A percentile compares a stretch with the other conserved stretches of the same genome.
phyloP scores from a whole-genome alignment of 108 stramenopile genomes.

The Nitzschia sp. region DNA sequence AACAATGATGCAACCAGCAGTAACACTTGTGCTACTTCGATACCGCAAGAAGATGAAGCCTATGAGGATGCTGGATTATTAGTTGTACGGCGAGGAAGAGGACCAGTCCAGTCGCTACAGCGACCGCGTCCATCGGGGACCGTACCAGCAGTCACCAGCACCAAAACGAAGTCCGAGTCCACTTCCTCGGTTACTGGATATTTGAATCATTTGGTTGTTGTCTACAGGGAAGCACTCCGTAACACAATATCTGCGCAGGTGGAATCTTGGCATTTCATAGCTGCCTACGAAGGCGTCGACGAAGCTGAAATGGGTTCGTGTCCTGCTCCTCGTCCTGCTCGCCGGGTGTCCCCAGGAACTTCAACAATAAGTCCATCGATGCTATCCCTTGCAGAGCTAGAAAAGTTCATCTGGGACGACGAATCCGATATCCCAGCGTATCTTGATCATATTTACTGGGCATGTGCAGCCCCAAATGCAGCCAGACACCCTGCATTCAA shows the following conservation, averaged over 20 bases:
- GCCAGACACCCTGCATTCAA: background rate
- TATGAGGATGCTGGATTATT: no score
- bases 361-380: no score
- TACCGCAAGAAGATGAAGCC: no score
- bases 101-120: no score
- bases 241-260: background rate
- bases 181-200: background rate
- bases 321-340: background rate
- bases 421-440: conserved; percentile 21
- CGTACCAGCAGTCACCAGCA: no score
- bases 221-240: background rate
- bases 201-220: background rate
- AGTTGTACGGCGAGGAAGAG: no score
- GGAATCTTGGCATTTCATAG: background rate
- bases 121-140: no score
- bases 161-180: no score
- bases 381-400: conserved; percentile 6
- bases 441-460: background rate
- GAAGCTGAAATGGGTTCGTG: background rate
- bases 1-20: no score
- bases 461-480: conserved; percentile 6
- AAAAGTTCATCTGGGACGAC: conserved; percentile 17
- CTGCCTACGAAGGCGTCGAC: background rate
- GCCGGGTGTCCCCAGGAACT: background rate
- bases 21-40: no score